phyloP scores from a whole-genome alignment of 1,284 basidiomycete genomes.

The Ceratobasidium sp. region DNA sequence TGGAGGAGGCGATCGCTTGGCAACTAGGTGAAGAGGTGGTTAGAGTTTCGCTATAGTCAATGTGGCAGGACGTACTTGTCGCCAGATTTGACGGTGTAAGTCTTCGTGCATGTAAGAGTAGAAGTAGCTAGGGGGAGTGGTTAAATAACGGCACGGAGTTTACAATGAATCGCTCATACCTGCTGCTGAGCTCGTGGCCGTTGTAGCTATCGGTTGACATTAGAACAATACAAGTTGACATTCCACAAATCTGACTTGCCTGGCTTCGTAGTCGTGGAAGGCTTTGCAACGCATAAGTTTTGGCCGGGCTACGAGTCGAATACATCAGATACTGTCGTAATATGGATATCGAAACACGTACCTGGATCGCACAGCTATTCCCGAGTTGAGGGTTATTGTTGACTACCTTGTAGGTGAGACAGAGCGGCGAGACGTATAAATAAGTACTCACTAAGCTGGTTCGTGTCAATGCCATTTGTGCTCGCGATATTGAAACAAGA shows the following conservation, averaged over 20 bases:
- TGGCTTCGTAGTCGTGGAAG: not conserved
- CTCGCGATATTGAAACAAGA: no score
- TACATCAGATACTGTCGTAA: no score
- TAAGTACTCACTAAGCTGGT: not conserved
- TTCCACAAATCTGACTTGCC: not conserved
- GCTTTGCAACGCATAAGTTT: not conserved
- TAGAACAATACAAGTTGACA: not conserved
- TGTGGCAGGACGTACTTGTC: not conserved
- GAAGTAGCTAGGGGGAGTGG: not conserved
- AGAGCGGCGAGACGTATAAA: not conserved
- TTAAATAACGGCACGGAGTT: no score
- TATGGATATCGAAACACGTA: no score
- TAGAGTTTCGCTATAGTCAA: not conserved
- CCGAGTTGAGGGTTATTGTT: constrained; percentile 14
- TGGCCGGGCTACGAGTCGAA: not conserved
- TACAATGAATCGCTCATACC: not conserved
- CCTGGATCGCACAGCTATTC: not conserved
- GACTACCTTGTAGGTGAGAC: not conserved
- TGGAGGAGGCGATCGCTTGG: not conserved
- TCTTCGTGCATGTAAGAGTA: constrained; percentile 6
- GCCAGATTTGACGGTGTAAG: not conserved
- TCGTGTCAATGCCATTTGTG: not conserved
- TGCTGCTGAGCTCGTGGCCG: not conserved
- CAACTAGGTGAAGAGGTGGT: not conserved
- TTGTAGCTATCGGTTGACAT: not conserved